A percentile compares a stretch with the other conserved stretches of the same genome.
phyloP scores from a whole-genome alignment of 2,329 filamentous ascomycete genomes.

The Basipetospora chlamydospora region DNA sequence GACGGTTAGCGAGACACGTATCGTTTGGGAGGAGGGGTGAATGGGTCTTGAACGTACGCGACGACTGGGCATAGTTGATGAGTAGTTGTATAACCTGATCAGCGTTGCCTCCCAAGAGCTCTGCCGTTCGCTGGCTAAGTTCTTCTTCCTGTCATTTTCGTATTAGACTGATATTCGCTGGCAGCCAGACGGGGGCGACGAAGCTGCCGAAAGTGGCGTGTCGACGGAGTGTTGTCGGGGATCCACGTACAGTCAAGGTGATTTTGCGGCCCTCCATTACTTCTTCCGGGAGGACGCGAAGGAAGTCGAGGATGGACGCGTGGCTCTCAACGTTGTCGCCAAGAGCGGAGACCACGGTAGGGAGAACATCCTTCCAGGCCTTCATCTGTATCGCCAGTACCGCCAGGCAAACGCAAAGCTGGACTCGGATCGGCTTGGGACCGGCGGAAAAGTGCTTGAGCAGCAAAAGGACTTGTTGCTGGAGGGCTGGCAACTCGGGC shows the following conservation, averaged over 20 bases:
- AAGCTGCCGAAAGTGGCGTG: too few relatives aligned
- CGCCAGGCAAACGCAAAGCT: slow-evolving; percentile 87
- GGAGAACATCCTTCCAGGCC: slow-evolving; percentile 85
- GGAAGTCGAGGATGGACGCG: slow-evolving; percentile 84
- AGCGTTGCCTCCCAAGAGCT: slow-evolving; percentile 83
- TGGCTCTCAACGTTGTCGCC: slow-evolving; percentile 64
- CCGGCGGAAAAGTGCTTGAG: slow-evolving; percentile 70
- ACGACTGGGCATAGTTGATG: slow-evolving; percentile 83
- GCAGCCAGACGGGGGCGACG: neutral
- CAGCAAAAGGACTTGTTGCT: slow-evolving; percentile 70
- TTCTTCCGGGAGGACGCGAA: slow-evolving; percentile 94
- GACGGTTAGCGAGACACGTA: neutral
- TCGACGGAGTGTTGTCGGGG: slow-evolving; percentile 19
- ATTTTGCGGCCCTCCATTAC: slow-evolving; percentile 99
- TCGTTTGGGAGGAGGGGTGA: neutral
- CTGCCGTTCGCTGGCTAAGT: slow-evolving; percentile 68
- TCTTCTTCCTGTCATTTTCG: slow-evolving; percentile 72
- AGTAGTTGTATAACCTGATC: slow-evolving; percentile 75
- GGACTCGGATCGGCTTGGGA: slow-evolving; percentile 72
- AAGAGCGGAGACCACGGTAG: slow-evolving; percentile 64
- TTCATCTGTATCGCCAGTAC: slow-evolving; percentile 94
- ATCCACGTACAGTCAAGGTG: slow-evolving; percentile 91
- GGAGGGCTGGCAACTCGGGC: slow-evolving; percentile 58
- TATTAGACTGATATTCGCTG: slow-evolving; percentile 6
- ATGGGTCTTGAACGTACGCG: slow-evolving; percentile 42